Base-by-base conservation (phyloP, 2,329 filamentous ascomycete genomes). In the Dothideomycetes sp. region DNA sequence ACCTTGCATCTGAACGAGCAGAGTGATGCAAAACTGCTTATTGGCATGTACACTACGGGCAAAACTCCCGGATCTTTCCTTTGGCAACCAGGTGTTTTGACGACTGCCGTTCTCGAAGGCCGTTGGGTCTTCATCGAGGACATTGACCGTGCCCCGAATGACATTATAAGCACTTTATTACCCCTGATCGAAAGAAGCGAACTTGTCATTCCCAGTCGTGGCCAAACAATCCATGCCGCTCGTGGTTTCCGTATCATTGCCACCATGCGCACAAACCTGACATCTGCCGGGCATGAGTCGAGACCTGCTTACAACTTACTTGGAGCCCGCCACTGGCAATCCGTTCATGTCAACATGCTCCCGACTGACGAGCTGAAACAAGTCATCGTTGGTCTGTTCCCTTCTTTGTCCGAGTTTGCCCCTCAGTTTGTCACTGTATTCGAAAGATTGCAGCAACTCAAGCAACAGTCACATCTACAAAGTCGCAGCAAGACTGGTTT, bases 121-220 rank as follows among this genome's bases (percentile, higher is more conserved):
- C 76, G 89, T 54, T 98, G 91, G 93, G 84, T 98, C 5, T 70
- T 98, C 49, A 93, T 99, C 45, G 93, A 99, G 61, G 93, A 99
- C 60, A 71, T 99, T 28, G 88, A 98, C 58, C 80, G 89, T 47
- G 91, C 91, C 9, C 91, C 93, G 4, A 89, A 85, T 49, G 91
- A 98, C 61, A 84, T 98, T 33, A 79, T 98, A 60, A 94, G 89
- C 58, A 87, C 88, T 11, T 74, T 99, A 19, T 70, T 98, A 18
- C 91, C 93, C 8, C 71, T 98, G 7, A 88, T 98, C 45, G 91
- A 98, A 62, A 78, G 84, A 45, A 80, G 85, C n/a, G 86, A 95
- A 58, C 73, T 98, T 11, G 70, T 93, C 4, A 87, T 98, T 20
- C 85, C 91, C 1, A 93, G 82, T 51, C 80, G 89, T 45, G 88